A percentile compares a stretch with the other conserved stretches of the same genome.
phyloP scores from a whole-genome alignment of 257 asterid genomes.

The Capsicum rhomboideum region DNA sequence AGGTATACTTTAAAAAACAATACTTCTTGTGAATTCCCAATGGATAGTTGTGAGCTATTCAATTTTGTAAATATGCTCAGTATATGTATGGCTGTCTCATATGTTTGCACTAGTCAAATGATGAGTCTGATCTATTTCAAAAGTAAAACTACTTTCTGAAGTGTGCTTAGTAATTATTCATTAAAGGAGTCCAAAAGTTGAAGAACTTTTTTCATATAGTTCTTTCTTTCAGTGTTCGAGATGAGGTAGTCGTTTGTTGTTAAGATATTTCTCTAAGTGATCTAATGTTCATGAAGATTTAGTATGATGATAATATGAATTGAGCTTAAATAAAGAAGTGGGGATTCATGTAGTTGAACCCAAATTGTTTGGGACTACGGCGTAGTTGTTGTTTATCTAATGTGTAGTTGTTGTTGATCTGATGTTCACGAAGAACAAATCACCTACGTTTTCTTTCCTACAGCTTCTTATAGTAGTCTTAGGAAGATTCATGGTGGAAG shows the following conservation, averaged over 20 bases:
- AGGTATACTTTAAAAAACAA: slow-evolving; percentile 37
- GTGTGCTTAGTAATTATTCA: background rate
- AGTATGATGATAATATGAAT: background rate
- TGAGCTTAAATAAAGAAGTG: background rate
- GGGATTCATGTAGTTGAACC: background rate
- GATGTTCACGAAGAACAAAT: background rate
- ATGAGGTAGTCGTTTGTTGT: background rate
- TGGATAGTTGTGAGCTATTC: background rate
- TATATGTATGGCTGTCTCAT: background rate
- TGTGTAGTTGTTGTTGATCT: background rate
- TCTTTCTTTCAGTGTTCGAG: background rate
- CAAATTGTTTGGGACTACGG: background rate
- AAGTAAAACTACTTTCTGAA: background rate
- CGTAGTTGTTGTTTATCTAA: no score
- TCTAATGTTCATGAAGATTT: background rate
- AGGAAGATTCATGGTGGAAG: background rate
- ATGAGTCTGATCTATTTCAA: background rate
- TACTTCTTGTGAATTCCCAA: background rate
- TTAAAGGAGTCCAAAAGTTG: background rate
- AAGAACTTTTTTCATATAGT: background rate
- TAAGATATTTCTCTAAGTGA: background rate
- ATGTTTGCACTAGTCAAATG: background rate
- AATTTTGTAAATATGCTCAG: background rate
- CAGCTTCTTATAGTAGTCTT: background rate
- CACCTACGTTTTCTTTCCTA: background rate